A percentile compares a stretch with the other conserved stretches of the same genome.
Evolutionary conservation across 768 basidiomycete genomes (phyloP).

Genomic region (Russula griseocarnosa): DNA sequence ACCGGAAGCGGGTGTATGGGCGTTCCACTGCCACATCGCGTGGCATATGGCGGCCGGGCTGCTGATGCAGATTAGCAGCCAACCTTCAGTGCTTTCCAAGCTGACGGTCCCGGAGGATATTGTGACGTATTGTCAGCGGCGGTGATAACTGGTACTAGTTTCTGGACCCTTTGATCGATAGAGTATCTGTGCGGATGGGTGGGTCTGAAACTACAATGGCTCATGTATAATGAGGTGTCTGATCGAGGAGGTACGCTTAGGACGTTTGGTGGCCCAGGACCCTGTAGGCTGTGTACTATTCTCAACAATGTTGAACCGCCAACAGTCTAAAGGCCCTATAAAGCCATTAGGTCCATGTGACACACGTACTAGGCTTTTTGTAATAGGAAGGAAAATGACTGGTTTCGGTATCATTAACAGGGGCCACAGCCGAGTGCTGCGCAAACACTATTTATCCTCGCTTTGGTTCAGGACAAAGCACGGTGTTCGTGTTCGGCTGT

Average conservation of each 20-base stretch:
- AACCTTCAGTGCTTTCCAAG: constrained; percentile 7
- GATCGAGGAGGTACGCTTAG: no score
- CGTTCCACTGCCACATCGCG: constrained; percentile 26
- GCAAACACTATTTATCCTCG: not conserved
- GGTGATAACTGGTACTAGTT: not conserved
- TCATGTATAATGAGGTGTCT: not conserved
- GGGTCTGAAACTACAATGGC: not conserved
- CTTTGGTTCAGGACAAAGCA: not conserved
- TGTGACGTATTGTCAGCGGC: constrained; percentile 10
- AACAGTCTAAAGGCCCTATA: not conserved
- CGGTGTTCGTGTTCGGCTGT: not conserved
- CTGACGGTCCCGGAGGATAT: constrained; percentile 20
- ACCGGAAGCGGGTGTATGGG: constrained; percentile 21
- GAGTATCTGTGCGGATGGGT: not conserved
- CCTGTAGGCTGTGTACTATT: not conserved
- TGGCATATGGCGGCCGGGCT: constrained; percentile 26
- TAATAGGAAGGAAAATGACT: not conserved
- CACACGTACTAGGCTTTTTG: no score
- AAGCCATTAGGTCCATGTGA: not conserved
- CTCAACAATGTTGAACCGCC: not conserved
- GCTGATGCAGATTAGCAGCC: constrained; percentile 21
- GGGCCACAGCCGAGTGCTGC: not conserved
- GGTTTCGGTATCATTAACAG: no score
- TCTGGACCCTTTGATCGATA: not conserved
- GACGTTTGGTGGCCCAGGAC: not conserved